These are phyloP conservation scores for Chlorella variabilis DNA, from an alignment of 163 green algal species.

Conservation along the genomic window DNA sequence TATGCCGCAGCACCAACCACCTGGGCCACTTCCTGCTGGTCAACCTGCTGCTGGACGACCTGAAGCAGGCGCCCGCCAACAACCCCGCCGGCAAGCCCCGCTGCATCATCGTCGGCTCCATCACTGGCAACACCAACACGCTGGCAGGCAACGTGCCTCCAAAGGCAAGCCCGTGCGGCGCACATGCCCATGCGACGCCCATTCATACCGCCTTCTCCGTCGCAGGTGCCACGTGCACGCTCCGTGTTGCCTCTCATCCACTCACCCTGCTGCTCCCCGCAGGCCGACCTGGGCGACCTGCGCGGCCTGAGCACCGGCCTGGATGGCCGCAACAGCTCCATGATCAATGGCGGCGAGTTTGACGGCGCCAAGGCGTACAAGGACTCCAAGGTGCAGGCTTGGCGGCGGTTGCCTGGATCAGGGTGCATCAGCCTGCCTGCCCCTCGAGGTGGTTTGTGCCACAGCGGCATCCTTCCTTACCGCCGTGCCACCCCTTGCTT, in stretches of 20 bases:
- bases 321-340: conserved; percentile 51
- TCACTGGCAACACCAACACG: conserved; percentile 96
- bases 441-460: background rate
- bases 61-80: conserved; percentile 71
- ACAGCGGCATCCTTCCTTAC: too few species aligned
- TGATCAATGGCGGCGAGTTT: conserved; percentile 92
- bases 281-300: conserved; percentile 90
- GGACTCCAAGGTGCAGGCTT: conserved; percentile 82
- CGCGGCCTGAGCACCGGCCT: conserved; percentile 72
- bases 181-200: background rate
- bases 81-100: conserved; percentile 56
- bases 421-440: background rate
- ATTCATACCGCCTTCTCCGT: background rate
- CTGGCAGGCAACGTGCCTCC: conserved; percentile 89
- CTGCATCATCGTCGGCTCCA: conserved; percentile 82
- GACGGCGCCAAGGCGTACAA: conserved; percentile 98
- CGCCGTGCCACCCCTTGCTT: background rate
- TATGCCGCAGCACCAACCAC: conserved; percentile 84
- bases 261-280: conserved; percentile 1
- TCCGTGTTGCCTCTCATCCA: too few species aligned
- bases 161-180: too few species aligned
- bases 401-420: background rate
- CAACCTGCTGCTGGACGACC: conserved; percentile 87
- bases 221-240: too few species aligned
- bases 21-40: conserved; percentile 94